Evolutionary conservation across 140 eudicot species (phyloP).

Genomic region (Anethum foeniculum): DNA sequence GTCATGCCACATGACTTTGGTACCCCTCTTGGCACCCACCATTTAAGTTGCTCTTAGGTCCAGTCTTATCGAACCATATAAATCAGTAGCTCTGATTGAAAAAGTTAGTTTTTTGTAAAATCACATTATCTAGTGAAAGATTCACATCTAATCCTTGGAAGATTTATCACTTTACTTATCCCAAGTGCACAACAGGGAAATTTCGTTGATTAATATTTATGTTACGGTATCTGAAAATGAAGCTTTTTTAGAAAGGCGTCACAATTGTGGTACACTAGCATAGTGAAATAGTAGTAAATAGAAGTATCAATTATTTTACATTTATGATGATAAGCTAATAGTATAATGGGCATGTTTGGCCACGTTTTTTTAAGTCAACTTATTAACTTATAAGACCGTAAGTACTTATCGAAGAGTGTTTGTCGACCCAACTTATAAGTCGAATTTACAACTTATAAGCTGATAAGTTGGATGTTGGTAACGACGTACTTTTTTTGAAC

Average conservation of each 20-base stretch:
- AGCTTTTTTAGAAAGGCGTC: neutral
- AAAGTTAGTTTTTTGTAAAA: neutral
- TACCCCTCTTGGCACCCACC: no score
- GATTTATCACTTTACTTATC: neutral
- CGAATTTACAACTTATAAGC: no score
- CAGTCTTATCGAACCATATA: neutral
- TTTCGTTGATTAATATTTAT: neutral
- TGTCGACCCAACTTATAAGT: no score
- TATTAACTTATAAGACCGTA: no score
- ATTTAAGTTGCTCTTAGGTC: no score
- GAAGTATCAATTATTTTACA: neutral
- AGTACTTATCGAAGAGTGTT: no score
- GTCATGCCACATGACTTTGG: no score
- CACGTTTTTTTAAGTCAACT: no score
- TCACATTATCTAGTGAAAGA: slow-evolving; percentile 1
- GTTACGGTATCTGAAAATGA: neutral
- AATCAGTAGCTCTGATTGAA: neutral
- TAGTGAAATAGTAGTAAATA: neutral
- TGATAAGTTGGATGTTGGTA: no score
- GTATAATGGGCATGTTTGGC: no score
- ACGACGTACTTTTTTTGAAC: no score
- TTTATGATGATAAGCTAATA: neutral
- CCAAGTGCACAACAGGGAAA: neutral
- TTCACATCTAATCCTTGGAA: neutral
- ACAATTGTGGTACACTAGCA: no score